phyloP scores from a whole-genome alignment of 129 eudicot genomes.

The Chrysanthemum makinoi region DNA sequence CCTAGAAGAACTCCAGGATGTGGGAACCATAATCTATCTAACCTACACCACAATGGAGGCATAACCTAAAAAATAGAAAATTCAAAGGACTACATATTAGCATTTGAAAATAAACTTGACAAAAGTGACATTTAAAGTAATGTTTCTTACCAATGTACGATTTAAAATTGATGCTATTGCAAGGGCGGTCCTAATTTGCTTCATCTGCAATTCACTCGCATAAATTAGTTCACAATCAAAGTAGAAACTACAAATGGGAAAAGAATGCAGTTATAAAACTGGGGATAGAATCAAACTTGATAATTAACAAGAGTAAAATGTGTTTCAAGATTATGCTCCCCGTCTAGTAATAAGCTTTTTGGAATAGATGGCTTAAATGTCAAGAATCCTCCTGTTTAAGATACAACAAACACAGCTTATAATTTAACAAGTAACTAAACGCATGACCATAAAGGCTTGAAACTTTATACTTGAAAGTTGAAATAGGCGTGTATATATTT shows the following conservation, averaged over 20 bases:
- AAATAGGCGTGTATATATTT: too few relatives aligned
- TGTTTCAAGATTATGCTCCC: conserved; percentile 72
- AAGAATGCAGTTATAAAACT: not conserved
- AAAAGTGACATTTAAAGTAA: not conserved
- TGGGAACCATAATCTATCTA: conserved; percentile 97
- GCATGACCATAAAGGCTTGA: not conserved
- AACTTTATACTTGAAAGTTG: not conserved
- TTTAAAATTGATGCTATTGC: conserved; percentile 74
- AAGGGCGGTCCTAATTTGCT: conserved; percentile 92
- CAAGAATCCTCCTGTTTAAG: conserved; percentile 79
- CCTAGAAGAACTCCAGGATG: conserved; percentile 91
- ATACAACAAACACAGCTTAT: conserved; percentile 19
- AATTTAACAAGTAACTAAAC: not conserved
- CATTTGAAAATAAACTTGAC: not conserved
- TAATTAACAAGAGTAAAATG: conserved; percentile 87
- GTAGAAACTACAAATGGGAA: not conserved
- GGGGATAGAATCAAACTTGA: conserved; percentile 53
- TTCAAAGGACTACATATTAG: conserved; percentile 10
- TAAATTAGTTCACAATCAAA: conserved; percentile 12
- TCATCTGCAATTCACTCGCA: conserved; percentile 46
- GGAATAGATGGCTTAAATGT: conserved; percentile 87
- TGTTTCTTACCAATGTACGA: conserved; percentile 81
- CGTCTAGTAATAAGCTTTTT: conserved; percentile 80
- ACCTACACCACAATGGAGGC: conserved; percentile 99
- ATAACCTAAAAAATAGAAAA: conserved; percentile 59